Base-by-base conservation (phyloP, 2,329 filamentous ascomycete species). In the Penicillium sp. region DNA sequence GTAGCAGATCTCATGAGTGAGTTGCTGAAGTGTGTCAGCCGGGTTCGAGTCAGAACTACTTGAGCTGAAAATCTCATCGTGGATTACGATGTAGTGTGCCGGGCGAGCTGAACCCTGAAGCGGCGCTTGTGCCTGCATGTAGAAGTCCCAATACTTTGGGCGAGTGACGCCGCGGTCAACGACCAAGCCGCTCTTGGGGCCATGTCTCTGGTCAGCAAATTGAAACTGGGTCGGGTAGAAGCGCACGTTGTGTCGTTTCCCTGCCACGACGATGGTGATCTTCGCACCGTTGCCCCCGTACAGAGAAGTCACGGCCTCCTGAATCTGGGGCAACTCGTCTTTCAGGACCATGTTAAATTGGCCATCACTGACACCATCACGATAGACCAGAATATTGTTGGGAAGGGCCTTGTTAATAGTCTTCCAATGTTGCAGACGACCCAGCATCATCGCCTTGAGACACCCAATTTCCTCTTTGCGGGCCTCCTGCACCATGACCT, bases 331-430 rank as follows among this genome's bases (percentile, higher is more conserved):
- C 1, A 94, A 76, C 68, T 96, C 91, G 0, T 79, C 53, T 0
- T 80, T 72, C 0, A 93, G 71, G 0, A 95, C 85, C 39, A 81
- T 76, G 0, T 76, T 58, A 68, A 90, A 95, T 59, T 96, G 90
- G 0, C 89, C 86, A 61, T 96, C 91, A 0, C 89, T 93, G 0
- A 96, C 89, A 39, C 91, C 92, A 60, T 96, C 91, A 23, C 91
- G 85, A 75, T 89, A 96, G 34, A 95, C 82, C 49, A 96, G 72
- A 39, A 96, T 87, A 61, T 89, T 89, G 8, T 83, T 76, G 0
- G 90, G 90, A 0, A 86, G 73, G 0, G 57, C 58, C 0, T 75
- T 70, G 64, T 88, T 88, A 36, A 77, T 65, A 45, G 76, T 75
- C 36, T 75, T 70, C 86, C 88, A 95, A 0, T 88, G 70, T 6